Conservation (phyloP, 2,329 filamentous ascomycete species). For the Phialophora tarda region DNA sequence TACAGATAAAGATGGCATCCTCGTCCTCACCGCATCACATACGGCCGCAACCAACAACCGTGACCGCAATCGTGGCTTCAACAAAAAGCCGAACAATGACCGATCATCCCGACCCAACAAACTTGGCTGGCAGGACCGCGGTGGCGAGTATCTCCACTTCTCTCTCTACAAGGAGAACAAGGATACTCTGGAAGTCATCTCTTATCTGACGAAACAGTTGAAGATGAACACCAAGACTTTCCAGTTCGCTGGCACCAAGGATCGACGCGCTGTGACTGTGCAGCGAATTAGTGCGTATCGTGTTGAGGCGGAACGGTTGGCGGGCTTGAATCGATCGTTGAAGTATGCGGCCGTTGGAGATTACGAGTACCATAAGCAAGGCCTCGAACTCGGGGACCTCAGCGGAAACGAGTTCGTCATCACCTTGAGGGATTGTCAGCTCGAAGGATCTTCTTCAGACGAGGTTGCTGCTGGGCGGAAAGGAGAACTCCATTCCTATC, state of each 20-base stretch:
- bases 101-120: conserved; percentile 47
- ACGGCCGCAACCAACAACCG: conserved; percentile 42
- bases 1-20: conserved; percentile 71
- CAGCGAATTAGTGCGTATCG: conserved; percentile 76
- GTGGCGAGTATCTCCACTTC: conserved; percentile 86
- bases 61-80: conserved; percentile 42
- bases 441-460: conserved; percentile 46
- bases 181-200: conserved; percentile 90
- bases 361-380: conserved; percentile 74
- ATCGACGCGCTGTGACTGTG: conserved; percentile 82
- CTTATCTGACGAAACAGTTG: conserved; percentile 74
- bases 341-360: conserved; percentile 73
- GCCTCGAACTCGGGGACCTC: conserved; percentile 81
- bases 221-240: conserved; percentile 72
- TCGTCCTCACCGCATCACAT: conserved; percentile 56
- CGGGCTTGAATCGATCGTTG: conserved; percentile 65
- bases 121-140: conserved; percentile 67
- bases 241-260: conserved; percentile 87
- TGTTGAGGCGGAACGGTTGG: conserved; percentile 66
- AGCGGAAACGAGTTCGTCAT: conserved; percentile 92
- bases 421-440: conserved; percentile 80
- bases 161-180: conserved; percentile 96
- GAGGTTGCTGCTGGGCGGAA: conserved; percentile 47
- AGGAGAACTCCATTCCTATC: conserved; percentile 56
- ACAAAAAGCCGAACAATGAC: conserved; percentile 40